These are phyloP conservation scores for Coccomyxa sp. DNA, from an alignment of 139 green algal species.

Conservation along the genomic window DNA sequence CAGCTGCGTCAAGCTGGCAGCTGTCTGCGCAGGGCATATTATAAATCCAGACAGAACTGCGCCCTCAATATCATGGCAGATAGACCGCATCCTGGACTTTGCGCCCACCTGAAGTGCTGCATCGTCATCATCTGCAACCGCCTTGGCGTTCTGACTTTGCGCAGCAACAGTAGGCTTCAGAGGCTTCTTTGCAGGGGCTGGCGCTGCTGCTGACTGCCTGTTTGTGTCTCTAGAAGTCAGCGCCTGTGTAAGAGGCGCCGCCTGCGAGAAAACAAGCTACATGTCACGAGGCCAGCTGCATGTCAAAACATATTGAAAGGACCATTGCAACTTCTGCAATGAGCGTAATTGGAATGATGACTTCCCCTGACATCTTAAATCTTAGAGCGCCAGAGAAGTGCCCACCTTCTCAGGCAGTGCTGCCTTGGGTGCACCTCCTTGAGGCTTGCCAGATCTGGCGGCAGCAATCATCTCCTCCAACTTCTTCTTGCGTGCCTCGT, in stretches of 20 bases:
- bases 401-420: not conserved
- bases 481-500: slow-evolving; percentile 73
- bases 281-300: no score
- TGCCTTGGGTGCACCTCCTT: slow-evolving; percentile 1
- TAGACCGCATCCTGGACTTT: no score
- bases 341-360: no score
- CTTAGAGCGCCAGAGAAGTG: no score
- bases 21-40: not conserved
- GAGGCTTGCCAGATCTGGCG: slow-evolving; percentile 25
- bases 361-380: no score
- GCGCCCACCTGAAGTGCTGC: slow-evolving; percentile 2
- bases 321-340: no score
- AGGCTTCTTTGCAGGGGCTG: not conserved
- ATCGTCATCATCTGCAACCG: slow-evolving; percentile 18
- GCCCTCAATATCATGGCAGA: not conserved
- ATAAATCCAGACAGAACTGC: not conserved
- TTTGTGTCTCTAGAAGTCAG: slow-evolving; percentile 10
- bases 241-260: not conserved
- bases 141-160: not conserved
- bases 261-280: no score
- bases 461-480: slow-evolving; percentile 65
- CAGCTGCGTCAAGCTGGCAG: no score
- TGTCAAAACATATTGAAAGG: no score
- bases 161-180: not conserved
- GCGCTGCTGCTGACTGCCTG: not conserved